Base-by-base conservation (phyloP, 192 early-diverging fungal species). In the Irineochytrium annulatum region DNA sequence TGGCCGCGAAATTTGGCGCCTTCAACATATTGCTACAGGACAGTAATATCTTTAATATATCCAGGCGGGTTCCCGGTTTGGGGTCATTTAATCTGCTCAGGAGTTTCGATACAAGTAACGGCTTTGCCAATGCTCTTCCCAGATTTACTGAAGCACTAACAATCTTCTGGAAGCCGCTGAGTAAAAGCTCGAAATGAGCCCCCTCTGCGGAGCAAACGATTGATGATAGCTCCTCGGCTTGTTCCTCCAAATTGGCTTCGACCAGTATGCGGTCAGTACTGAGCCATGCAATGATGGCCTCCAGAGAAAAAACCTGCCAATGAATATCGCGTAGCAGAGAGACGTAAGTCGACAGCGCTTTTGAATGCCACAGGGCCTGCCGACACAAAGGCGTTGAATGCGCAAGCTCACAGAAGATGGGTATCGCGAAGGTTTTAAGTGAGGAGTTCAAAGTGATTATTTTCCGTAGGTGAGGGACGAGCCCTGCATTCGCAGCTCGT, bases 231-330 rank as follows among this genome's bases (percentile, higher is more conserved):
- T n/a, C n/a, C n/a, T n/a, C n/a, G n/a, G n/a, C n/a, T n/a, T n/a
- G n/a, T n/a, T n/a, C n/a, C n/a, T n/a, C n/a, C n/a, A n/a, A n/a
- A n/a, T n/a, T n/a, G n/a, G n/a, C n/a, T n/a, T n/a, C n/a, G n/a
- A n/a, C n/a, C n/a, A n/a, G n/a, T n/a, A n/a, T n/a, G n/a, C n/a
- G n/a, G n/a, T n/a, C n/a, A n/a, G n/a, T n/a, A n/a, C n/a, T n/a
- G n/a, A n/a, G n/a, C 84, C 83, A 86, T 22, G 68, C 62, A 26
- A 74, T 58, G 8, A 86, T 77, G 17, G 84, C 75, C 35, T 86
- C 82, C 44, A 86, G 67, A 5, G 80, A 78, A 65, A 78, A 79
- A 8, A 80, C 78, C 54, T 78, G 76, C 80, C 80, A 85, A 27
- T 77, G 73, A 3, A 73, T 62, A 59, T 82, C 82, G 24, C 60